Base-by-base conservation (phyloP, 345 rosid species). In the Dipteronia sinensis region DNA sequence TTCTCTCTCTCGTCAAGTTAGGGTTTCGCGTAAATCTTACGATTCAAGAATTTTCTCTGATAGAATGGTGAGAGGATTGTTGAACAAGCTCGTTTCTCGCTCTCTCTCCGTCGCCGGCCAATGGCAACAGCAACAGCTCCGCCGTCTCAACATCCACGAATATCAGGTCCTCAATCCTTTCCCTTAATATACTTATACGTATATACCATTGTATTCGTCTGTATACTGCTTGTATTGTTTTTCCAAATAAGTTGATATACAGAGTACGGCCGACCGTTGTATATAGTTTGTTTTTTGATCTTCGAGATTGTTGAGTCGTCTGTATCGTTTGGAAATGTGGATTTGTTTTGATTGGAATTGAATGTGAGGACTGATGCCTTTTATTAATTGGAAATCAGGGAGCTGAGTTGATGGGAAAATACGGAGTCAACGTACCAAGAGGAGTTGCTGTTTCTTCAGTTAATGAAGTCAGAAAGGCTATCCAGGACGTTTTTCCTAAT, bases 141-240 rank as follows among this genome's bases (percentile, higher is more conserved):
- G 99, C 72, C 98, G 93, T 79, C 98, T 97, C 83, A 97, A 97
- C 85, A 85, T 97, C 89, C 98, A 94, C 83, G 98, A 97, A 80
- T 93, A 90, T 82, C 98, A 94, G 99, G 99, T 96, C 23, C 7
- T 10, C 59, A 15, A 4, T 20, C 56, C 76, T 71, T 49, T 65
- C 70, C 20, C 27, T 17, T 27, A 11, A 17, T 72, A 6, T 44
- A 27, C 22, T 11, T 20, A 27, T 38, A 46, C 49, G 15, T 46
- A 42, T 9, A 9, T 42, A 42, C 2, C 9, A 8, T 8, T 9
- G 46, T 42, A 42, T 42, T 42, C 10, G 46, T 42, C 10, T 42
- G 49, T 56, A 42, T 53, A 2, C 25, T 65, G 6, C 3, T 75
- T 8, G 34, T 7, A 9, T 16, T 59, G 42, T 8, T 46, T 10